A percentile compares a stretch with the other conserved stretches of the same genome.
Evolutionary conservation across 805 yeast genomes (phyloP).

Genomic region (Wickerhamomyces chaumierensis): DNA sequence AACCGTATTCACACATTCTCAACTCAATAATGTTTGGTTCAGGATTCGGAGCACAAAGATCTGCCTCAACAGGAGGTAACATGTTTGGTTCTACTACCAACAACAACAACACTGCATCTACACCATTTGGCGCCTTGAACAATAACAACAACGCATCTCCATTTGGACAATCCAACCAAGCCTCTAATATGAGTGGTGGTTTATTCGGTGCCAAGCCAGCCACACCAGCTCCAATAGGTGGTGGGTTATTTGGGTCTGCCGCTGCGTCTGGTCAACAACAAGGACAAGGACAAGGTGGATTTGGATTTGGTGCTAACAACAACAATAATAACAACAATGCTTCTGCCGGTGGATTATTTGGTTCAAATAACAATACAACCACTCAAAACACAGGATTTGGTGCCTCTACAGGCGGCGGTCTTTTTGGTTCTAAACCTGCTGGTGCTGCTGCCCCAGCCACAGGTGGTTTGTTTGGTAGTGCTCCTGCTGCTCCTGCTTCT

Average conservation of each 20-base stretch:
- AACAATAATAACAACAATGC: conserved; percentile 8
- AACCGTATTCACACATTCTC: too few relatives aligned
- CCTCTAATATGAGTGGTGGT: too few relatives aligned
- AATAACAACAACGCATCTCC: neutral
- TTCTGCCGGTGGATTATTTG: conserved; percentile 4
- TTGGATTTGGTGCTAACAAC: conserved; percentile 24
- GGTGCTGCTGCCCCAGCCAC: neutral
- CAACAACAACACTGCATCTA: conserved; percentile 5
- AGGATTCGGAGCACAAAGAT: neutral
- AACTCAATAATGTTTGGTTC: neutral
- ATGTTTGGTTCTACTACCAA: conserved; percentile 12
- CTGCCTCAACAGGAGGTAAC: conserved; percentile 7
- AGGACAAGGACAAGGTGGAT: conserved; percentile 9
- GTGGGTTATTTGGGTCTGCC: conserved; percentile 5
- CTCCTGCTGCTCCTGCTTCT: conserved; percentile 1
- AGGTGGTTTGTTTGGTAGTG: conserved; percentile 9
- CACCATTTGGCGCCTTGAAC: conserved; percentile 8
- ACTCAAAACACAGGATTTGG: neutral
- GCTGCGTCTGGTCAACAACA: conserved; percentile 1
- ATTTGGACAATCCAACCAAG: too few relatives aligned
- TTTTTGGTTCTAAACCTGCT: conserved; percentile 7
- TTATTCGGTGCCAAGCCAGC: conserved; percentile 20
- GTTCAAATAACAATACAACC: conserved; percentile 4
- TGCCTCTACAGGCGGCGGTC: neutral
- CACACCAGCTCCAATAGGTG: conserved; percentile 10